These are phyloP conservation scores for Tricharina praecox DNA, from an alignment of 495 filamentous ascomycete genomes.

Conservation along the genomic window DNA sequence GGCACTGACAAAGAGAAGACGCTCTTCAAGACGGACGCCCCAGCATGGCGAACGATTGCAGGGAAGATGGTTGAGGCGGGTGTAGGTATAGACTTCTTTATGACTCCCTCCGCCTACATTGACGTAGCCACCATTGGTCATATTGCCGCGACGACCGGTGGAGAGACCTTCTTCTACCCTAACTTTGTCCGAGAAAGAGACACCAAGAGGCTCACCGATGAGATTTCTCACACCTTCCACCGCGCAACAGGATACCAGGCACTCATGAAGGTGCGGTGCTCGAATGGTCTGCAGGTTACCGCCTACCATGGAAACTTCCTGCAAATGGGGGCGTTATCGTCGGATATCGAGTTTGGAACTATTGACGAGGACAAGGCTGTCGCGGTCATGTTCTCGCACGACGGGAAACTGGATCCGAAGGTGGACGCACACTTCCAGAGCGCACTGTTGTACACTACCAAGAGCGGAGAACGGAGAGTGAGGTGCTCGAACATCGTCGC, in stretches of 20 bases:
- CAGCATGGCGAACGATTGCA: constrained; percentile 63
- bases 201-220: constrained; percentile 60
- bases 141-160: constrained; percentile 63
- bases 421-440: constrained; percentile 96
- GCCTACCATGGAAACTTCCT: constrained; percentile 91
- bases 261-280: constrained; percentile 96
- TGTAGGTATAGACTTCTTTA: constrained; percentile 81
- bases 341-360: constrained; percentile 79
- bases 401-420: constrained; percentile 91
- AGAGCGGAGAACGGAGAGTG: constrained; percentile 74
- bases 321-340: constrained; percentile 78
- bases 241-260: constrained; percentile 92
- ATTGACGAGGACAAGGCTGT: constrained; percentile 89
- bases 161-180: constrained; percentile 88
- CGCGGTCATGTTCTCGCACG: constrained; percentile 83
- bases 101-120: constrained; percentile 78
- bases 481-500: constrained; percentile 87
- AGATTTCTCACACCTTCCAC: constrained; percentile 75
- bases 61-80: constrained; percentile 78
- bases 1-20: constrained; percentile 83
- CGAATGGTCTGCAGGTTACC: constrained; percentile 85
- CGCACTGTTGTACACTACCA: constrained; percentile 84
- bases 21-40: constrained; percentile 76
- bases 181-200: constrained; percentile 85
- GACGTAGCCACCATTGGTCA: constrained; percentile 87